Evolutionary conservation across 345 rosid species (phyloP), one percentile per base, ranked within the genome.

Genomic region (Litchi chinensis): DNA sequence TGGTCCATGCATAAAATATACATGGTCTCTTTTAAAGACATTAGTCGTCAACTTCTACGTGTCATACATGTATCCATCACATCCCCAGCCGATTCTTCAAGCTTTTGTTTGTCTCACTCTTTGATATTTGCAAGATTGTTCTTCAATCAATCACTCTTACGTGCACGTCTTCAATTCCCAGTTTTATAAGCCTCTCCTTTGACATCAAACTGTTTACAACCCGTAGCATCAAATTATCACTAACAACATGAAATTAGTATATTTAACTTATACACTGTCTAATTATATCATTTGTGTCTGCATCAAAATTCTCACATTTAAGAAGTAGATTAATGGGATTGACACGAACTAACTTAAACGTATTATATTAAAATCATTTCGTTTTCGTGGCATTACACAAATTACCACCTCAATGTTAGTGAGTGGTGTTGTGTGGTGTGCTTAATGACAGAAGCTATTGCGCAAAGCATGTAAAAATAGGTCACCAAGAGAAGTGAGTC

Each of bases 151-250:
- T 60, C 5, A 19, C 65, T 0, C 60, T 73, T 46, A 41, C 77
- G 26, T 75, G 77, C 70, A 75, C 77, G 77, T 46, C 41, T 64
- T 64, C 70, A 44, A 46, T 75, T 75, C 46, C 70, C 77, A 75
- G 19, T 65, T 37, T 24, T 46, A 16, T 13, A 75, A 75, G 77
- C 12, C 15, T 43, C 77, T 62, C 21, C 77, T 74, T 39, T 44
- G 19, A 16, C 46, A 11, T 3, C 3, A 22, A 59, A 21, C 44
- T 11, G n/a, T 56, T 73, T 6, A 73, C 52, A 46, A 1, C 1
- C 24, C 22, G 11, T 26, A 39, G 39, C 24, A 13, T 22, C 15
- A 21, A 41, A 71, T 24, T 70, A 24, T 21, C 5, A 19, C 21
- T 68, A 54, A 5, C 21, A 41, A 41, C 44, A 8, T 41, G 7